Conservation (phyloP, 768 basidiomycete genomes). For the Suillus paluster region DNA sequence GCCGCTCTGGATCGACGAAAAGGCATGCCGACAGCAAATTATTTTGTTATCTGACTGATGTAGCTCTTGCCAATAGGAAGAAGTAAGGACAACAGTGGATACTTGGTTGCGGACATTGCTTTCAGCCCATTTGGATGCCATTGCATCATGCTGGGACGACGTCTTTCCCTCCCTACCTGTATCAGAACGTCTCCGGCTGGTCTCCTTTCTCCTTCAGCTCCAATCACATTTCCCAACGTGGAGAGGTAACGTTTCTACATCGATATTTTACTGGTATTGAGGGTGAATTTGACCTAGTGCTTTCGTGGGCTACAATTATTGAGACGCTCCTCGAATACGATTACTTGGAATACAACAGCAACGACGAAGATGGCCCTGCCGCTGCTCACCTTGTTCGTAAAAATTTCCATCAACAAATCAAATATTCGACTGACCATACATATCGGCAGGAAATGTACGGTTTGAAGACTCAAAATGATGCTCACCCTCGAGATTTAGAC, state of each 20-base stretch:
- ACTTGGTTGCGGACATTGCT: slow-evolving; percentile 64
- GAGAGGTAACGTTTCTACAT: slow-evolving; percentile 50
- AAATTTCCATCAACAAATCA: neutral
- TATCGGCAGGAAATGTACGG: slow-evolving; percentile 49
- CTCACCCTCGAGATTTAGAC: slow-evolving; percentile 33
- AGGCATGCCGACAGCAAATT: slow-evolving; percentile 42
- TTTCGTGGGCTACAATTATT: slow-evolving; percentile 67
- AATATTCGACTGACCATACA: neutral
- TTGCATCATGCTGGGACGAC: slow-evolving; percentile 72
- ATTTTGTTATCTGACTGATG: slow-evolving; percentile 6
- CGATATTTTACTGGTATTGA: slow-evolving; percentile 1
- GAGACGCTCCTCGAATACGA: slow-evolving; percentile 63
- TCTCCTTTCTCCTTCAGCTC: slow-evolving; percentile 68
- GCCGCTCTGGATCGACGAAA: slow-evolving; percentile 64
- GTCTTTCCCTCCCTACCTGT: slow-evolving; percentile 58
- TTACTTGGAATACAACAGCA: slow-evolving; percentile 41
- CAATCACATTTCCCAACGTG: slow-evolving; percentile 70
- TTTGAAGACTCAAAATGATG: slow-evolving; percentile 34
- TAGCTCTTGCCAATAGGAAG: slow-evolving; percentile 52
- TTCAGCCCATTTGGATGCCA: slow-evolving; percentile 66
- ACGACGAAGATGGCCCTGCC: slow-evolving; percentile 43
- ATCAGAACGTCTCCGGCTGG: slow-evolving; percentile 58
- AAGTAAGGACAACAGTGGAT: slow-evolving; percentile 62
- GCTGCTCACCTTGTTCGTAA: slow-evolving; percentile 46
- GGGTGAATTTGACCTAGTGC: slow-evolving; percentile 42